phyloP scores from a whole-genome alignment of 2,329 filamentous ascomycete species.

The Beauveria asiatica region DNA sequence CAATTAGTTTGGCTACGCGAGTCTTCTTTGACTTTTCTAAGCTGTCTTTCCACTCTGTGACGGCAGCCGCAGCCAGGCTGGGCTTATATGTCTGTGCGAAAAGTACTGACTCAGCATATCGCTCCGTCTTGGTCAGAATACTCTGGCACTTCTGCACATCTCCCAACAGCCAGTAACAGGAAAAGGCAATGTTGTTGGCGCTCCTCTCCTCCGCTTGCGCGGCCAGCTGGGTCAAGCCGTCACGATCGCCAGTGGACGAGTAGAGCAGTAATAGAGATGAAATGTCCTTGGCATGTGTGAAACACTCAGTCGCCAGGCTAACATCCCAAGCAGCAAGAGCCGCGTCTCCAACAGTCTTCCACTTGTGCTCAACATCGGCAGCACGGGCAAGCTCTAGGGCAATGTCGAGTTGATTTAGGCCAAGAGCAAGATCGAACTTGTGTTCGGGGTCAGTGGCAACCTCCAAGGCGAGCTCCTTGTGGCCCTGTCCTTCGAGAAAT shows the following conservation, averaged over 20 bases:
- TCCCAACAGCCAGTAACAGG: conserved; percentile 76
- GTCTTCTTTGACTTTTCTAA: conserved; percentile 80
- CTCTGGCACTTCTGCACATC: conserved; percentile 76
- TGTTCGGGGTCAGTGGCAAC: conserved; percentile 93
- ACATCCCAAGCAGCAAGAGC: conserved; percentile 84
- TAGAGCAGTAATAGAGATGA: conserved; percentile 83
- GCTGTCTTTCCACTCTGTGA: conserved; percentile 70
- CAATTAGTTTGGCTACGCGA: conserved; percentile 76
- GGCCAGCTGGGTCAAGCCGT: conserved; percentile 65
- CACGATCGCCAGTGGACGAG: conserved; percentile 72
- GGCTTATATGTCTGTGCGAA: conserved; percentile 96
- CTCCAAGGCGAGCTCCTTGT: conserved; percentile 90
- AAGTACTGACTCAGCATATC: conserved; percentile 77
- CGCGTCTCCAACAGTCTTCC: conserved; percentile 94
- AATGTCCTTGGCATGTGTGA: conserved; percentile 80
- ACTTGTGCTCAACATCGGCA: conserved; percentile 89
- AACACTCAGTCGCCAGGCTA: conserved; percentile 83
- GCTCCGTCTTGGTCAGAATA: conserved; percentile 68
- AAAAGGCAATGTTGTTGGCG: conserved; percentile 89
- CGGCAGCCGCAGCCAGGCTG: conserved; percentile 58
- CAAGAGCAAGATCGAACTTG: conserved; percentile 86
- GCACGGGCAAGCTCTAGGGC: conserved; percentile 76
- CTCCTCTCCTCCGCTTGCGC: conserved; percentile 66
- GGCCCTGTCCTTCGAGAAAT: conserved; percentile 93
- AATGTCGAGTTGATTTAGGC: conserved; percentile 73